These are phyloP conservation scores for Botrytis byssoidea DNA, from an alignment of 2,329 filamentous ascomycete genomes.

Conservation along the genomic window DNA sequence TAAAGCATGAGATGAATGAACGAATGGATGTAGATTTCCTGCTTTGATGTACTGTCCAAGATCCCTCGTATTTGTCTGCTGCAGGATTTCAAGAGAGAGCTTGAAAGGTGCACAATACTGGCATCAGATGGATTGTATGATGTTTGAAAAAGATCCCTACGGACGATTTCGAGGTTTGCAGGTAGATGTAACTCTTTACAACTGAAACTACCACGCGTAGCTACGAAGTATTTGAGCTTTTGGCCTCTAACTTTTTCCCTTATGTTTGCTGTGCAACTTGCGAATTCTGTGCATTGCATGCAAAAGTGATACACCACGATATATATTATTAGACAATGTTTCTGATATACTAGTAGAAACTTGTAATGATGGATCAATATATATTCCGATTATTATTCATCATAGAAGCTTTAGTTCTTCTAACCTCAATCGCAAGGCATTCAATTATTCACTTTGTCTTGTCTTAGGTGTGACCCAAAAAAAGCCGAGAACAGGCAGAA, in stretches of 20 bases:
- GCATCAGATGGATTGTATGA: not conserved
- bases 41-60: not conserved
- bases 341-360: not conserved
- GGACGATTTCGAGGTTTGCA: not conserved
- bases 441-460: not conserved
- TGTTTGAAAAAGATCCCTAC: not conserved
- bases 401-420: not conserved
- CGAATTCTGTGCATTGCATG: not conserved
- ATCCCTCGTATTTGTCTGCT: not conserved
- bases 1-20: not conserved
- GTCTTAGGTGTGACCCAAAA: not conserved
- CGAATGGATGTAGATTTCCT: not conserved
- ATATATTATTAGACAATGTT: not conserved
- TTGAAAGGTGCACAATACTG: not conserved
- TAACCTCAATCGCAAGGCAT: constrained; percentile 17
- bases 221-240: not conserved
- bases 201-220: not conserved
- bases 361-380: not conserved
- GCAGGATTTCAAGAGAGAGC: not conserved
- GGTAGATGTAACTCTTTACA: not conserved
- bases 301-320: not conserved
- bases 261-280: not conserved
- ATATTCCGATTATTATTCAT: not conserved
- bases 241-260: not conserved
- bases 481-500: constrained; percentile 18